Evolutionary conservation across 495 filamentous ascomycete species (phyloP), one percentile per base, ranked within the genome.

Genomic region (Bombardia bombarda): DNA sequence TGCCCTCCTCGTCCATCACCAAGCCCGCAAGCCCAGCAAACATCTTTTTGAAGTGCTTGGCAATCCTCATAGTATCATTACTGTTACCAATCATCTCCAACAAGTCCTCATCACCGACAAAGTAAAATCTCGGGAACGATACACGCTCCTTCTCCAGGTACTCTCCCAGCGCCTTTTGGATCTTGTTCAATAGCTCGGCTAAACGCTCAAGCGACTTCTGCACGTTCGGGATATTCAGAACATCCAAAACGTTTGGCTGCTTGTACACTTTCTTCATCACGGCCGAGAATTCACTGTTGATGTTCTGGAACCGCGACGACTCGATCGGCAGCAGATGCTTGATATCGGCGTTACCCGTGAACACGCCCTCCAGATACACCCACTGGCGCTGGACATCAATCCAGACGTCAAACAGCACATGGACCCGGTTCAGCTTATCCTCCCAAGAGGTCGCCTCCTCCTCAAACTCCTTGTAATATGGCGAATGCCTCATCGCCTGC

Each of bases 51-150:
- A 99, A 87, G 62, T 99, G 92, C 62, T 97, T 97, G 34, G 90
- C 85, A 45, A 99, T 89, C 20, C 92, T 87, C 53, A 87, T 70
- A 9, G 90, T 93, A 53, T 99, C 92, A 53, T 95, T 96, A 64
- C 89, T 95, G 63, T 99, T 99, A 58, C 92, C 92, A 39, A 99
- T 99, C 63, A 99, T 99, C 63, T 99, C 92, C n/a, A 99, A 72
- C 45, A 99, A 69, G 62, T 99, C 92, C 63, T 99, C 92, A 53
- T 99, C 92, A 60, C 92, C 92, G 43, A 99, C 92, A 56, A 99
- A 99, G 63, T 99, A 99, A 70, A 99, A 99, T 23, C 92, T 79
- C 36, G 92, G 92, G 69, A 99, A 99, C 2, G 92, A 92, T 3
- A 95, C 82, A 56, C 92, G 78, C 69, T 99, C 92, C 43, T 90